A percentile compares a stretch with the other conserved stretches of the same genome.
phyloP scores from a whole-genome alignment of 2,329 filamentous ascomycete species.

The Pezicula neosporulosa region DNA sequence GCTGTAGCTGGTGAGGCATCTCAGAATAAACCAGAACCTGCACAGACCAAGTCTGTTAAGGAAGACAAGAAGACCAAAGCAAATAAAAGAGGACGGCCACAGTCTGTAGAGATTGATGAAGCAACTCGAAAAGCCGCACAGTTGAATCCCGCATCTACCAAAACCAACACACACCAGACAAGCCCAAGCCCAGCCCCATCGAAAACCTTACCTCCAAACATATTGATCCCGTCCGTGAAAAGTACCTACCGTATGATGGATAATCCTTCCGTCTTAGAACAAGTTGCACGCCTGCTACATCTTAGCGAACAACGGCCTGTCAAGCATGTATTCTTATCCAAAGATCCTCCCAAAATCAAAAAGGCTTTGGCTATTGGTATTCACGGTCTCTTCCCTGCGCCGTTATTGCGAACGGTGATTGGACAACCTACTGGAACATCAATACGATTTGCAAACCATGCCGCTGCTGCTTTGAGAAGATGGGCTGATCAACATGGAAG shows the following conservation, averaged over 20 bases:
- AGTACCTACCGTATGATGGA: conserved; percentile 66
- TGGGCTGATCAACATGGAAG: conserved; percentile 78
- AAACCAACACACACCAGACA: conserved; percentile 12
- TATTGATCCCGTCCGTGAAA: conserved; percentile 66
- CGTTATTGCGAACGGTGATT: conserved; percentile 82
- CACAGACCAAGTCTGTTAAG: conserved; percentile 13
- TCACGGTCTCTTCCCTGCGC: conserved; percentile 89
- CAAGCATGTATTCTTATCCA: conserved; percentile 70
- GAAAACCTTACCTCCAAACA: conserved; percentile 46
- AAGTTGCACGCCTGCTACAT: conserved; percentile 57
- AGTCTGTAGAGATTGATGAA: conserved; percentile 20
- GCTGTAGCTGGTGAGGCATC: conserved; percentile 56
- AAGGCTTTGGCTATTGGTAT: conserved; percentile 91
- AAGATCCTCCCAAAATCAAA: conserved; percentile 68
- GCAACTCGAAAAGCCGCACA: conserved; percentile 8
- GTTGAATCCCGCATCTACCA: conserved; percentile 11
- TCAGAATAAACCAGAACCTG: conserved; percentile 41
- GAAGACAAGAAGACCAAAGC: conserved; percentile 18
- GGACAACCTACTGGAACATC: conserved; percentile 96
- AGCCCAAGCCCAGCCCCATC: conserved; percentile 18
- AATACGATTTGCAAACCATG: conserved; percentile 85
- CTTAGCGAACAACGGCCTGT: conserved; percentile 52
- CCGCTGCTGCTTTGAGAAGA: conserved; percentile 75
- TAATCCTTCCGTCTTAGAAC: conserved; percentile 66
- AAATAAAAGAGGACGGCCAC: conserved; percentile 19